Evolutionary conservation across 2,329 filamentous ascomycete genomes (phyloP), one percentile per base, ranked within the genome.

Genomic region (Epichloe festucae): DNA sequence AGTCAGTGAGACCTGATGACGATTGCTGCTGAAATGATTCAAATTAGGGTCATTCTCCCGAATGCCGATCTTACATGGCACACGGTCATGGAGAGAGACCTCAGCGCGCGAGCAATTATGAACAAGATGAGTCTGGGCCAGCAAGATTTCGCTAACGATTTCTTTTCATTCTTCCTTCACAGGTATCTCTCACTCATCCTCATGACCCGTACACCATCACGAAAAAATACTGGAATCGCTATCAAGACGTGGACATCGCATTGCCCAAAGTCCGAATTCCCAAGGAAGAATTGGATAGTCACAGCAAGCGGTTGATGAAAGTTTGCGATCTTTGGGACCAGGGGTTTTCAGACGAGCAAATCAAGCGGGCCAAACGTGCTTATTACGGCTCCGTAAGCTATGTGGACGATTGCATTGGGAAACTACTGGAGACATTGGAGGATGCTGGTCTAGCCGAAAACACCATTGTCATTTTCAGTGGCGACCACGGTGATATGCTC

Each of bases 121-220:
- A 23, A 38, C 3, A 19, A 5, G 15, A 35, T 4, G 21, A 27
- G 12, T 15, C 12, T 31, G 31, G 39, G 4, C 31, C n/a, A 27
- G 12, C 31, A 31, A 17, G 21, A 34, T 45, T 21, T 50, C 19
- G 34, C 48, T 50, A 50, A 39, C 48, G 41, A 15, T 27, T 46
- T 41, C 8, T 38, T 31, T 38, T 27, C 7, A 11, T n/a, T 15
- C 6, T 35, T 14, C 21, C 21, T 40, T 27, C n/a, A 21, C 2
- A 76, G 60, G 85, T 95, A 8, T 95, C 90, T 23, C 82, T 96
- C 60, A 96, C 90, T 6, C 90, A 96, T 67, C 90, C 90, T 15
- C 90, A 96, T 65, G 90, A 96, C 62, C 90, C 90, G 0, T 96
- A 96, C 69, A 91, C 89, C 53, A 96, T 96, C 66, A 88, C 90